A percentile compares a stretch with the other conserved stretches of the same genome.
Conservation (phyloP, 768 basidiomycete species). For the Tephrocybe sp. region DNA sequence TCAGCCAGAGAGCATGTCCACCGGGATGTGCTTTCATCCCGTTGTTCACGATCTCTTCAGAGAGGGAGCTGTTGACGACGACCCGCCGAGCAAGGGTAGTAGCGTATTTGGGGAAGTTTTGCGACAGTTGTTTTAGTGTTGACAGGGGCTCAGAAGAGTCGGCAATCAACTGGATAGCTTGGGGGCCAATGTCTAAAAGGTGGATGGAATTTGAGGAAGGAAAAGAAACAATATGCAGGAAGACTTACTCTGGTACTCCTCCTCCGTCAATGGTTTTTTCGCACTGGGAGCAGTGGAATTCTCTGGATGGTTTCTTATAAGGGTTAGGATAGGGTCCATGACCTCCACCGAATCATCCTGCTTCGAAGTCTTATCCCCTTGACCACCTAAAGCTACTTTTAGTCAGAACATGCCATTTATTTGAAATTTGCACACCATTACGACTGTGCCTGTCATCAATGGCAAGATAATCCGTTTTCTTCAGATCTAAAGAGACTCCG, state of each 20-base stretch:
- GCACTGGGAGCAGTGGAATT: conserved; percentile 34
- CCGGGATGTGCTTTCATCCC: conserved; percentile 51
- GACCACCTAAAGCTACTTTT: conserved; percentile 4
- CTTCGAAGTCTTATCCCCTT: conserved; percentile 5
- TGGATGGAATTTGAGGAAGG: neutral
- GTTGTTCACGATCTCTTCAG: conserved; percentile 56
- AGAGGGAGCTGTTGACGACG: conserved; percentile 43
- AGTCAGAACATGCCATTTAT: neutral
- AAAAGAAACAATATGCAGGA: neutral
- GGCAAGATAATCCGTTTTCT: conserved; percentile 96
- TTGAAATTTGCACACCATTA: conserved; percentile 10
- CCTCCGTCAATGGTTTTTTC: conserved; percentile 41
- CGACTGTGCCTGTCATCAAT: conserved; percentile 75
- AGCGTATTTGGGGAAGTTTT: conserved; percentile 89
- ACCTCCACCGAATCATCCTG: conserved; percentile 25
- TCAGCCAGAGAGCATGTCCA: conserved; percentile 70
- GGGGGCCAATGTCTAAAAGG: conserved; percentile 61
- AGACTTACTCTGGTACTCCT: conserved; percentile 51
- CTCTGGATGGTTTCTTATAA: conserved; percentile 38
- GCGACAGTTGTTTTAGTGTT: conserved; percentile 66
- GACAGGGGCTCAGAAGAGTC: conserved; percentile 51
- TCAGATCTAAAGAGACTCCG: conserved; percentile 88
- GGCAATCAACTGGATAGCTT: conserved; percentile 74
- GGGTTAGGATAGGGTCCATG: conserved; percentile 33
- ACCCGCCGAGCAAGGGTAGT: conserved; percentile 72